These are phyloP conservation scores for Neopestalotiopsis rosae DNA, from an alignment of 2,329 filamentous ascomycete genomes.

Conservation along the genomic window DNA sequence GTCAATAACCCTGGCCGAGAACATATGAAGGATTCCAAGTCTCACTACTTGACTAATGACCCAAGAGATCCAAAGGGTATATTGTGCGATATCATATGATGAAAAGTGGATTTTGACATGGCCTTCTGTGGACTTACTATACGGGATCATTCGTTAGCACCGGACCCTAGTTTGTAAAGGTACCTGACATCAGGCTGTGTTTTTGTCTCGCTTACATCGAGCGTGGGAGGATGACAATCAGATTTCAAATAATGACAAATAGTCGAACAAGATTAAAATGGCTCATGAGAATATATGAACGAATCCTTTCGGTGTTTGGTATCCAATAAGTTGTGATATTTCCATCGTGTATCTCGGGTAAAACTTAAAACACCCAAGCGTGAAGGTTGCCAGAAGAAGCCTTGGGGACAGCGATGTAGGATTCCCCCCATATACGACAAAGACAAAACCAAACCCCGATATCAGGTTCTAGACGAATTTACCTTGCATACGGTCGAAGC, in stretches of 20 bases:
- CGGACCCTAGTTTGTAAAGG: neutral
- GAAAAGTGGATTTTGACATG: neutral
- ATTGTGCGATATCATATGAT: slow-evolving; percentile 4
- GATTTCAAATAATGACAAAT: neutral
- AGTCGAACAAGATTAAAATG: neutral
- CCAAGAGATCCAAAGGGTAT: neutral
- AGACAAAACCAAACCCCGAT: neutral
- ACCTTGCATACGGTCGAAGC: neutral
- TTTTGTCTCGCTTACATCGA: neutral
- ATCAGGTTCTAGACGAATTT: neutral
- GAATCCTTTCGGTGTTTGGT: neutral
- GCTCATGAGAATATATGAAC: neutral
- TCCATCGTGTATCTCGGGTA: neutral
- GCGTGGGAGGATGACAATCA: neutral
- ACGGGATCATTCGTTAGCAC: neutral
- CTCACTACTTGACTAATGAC: neutral
- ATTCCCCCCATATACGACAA: no score
- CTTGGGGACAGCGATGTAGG: neutral
- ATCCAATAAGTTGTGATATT: neutral
- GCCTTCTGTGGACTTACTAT: neutral
- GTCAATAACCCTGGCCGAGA: neutral
- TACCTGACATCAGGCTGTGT: neutral
- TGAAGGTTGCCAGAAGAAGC: neutral
- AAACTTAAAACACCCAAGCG: neutral
- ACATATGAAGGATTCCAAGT: neutral